Percentiles rank a stretch among this genome's conserved stretches.
Evolutionary conservation across 768 basidiomycete species (phyloP).

Genomic region (Boletus subparvulus): DNA sequence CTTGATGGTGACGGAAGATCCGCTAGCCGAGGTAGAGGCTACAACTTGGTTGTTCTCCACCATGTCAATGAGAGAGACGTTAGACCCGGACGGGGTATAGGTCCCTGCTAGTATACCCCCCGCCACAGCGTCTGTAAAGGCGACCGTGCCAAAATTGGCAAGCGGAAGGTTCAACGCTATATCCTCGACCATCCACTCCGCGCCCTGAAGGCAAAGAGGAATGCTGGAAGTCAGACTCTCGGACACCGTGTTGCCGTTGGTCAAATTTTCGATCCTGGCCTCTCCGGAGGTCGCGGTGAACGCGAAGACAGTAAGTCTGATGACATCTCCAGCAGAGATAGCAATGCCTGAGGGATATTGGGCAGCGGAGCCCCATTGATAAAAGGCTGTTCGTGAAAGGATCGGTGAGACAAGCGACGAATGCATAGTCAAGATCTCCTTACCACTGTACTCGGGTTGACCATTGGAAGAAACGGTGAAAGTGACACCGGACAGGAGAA

Average conservation of each 20-base stretch:
- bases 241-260: background rate
- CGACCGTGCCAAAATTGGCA: conserved; percentile 4
- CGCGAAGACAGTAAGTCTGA: conserved; percentile 2
- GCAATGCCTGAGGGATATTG: background rate
- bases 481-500: conserved; percentile 2
- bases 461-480: background rate
- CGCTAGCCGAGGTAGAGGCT: background rate
- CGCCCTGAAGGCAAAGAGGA: conserved; percentile 2
- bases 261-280: conserved; percentile 1
- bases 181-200: conserved; percentile 12
- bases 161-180: background rate
- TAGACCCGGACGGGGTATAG: background rate
- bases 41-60: background rate
- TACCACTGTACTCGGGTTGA: background rate
- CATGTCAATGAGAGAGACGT: background rate
- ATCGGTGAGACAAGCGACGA: background rate
- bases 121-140: conserved; percentile 4
- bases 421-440: background rate
- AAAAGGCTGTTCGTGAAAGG: background rate
- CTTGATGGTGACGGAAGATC: background rate
- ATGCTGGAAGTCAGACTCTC: background rate
- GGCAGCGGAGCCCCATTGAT: background rate
- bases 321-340: conserved; percentile 8
- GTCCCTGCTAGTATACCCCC: background rate
- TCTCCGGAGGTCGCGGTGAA: background rate